Evolutionary conservation across 306 rosid species (phyloP), one percentile per base, ranked within the genome.

Genomic region (Sindora glabra): DNA sequence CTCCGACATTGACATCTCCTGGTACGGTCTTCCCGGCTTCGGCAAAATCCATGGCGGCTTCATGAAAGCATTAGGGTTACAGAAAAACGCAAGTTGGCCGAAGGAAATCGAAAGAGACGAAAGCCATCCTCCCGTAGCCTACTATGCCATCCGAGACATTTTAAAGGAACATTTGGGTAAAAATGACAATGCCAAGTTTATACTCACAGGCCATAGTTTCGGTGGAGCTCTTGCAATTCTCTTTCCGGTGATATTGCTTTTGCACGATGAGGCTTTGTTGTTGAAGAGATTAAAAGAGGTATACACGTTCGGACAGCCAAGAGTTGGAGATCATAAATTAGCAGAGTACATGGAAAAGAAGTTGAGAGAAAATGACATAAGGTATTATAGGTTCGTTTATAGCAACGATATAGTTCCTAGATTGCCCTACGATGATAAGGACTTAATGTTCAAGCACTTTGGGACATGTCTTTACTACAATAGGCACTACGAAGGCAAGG

Each of bases 281-380:
- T 50, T 90, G 13, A 77, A 84, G 56, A 82, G 84, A 67, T 45
- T 84, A 17, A 83, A 84, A 44, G 95, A 94, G 32, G 75, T 90
- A 33, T 84, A 84, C 62, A 90, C 95, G 1, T 90, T 82, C 70
- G 97, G 97, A n/a, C 97, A 86, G 56, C 97, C 97, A 3, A 78
- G 97, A 53, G 90, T 90, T 27, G 95, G 97, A 32, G 86, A 90
- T 26, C 48, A 46, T 12, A 37, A 5, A 0, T 86, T 78, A 34
- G 81, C 82, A 1, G 4, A 32, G 0, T 86, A 48, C 69, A 86
- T 90, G 97, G 73, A 64, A 14, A 39, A 45, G 1, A 54, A 75
- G 10, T 39, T 90, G 78, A 58, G n/a, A n/a, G 63, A 80, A n/a
- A 70, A 84, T 70, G 13, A 60, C 1, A 72, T 84, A 1, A 67